Evolutionary conservation across 75 land plant genomes (phyloP), one percentile per base, ranked within the genome.

Genomic region (Isoetes taiwanensis): DNA sequence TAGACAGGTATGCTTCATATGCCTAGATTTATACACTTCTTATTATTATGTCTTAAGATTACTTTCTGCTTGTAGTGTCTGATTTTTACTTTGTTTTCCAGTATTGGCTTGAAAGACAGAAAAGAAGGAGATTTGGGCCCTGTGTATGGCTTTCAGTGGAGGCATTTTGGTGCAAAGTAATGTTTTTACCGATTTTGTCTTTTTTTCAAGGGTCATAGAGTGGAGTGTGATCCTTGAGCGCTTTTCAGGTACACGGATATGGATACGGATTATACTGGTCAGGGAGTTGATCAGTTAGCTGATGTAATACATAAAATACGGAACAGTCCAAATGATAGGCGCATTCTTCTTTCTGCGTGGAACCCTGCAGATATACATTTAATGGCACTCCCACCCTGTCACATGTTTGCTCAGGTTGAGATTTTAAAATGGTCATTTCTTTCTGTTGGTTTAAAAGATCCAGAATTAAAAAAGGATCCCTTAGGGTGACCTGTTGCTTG

Each of bases 241-340:
- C 9, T 37, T 55, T 14, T 6, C 74, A 93, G 98, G 56, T 93
- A 93, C 41, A 81, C 75, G 16, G 62, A 79, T 56, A 93, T 88
- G 98, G 83, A 93, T 76, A 80, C 83, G 56, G 98, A 93, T 59
- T 93, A 93, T 66, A 67, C 77, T 57, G 98, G 98, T 24, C 76
- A 93, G 76, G 98, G 98, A 20, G 80, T 84, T 76, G 98, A 93
- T 69, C 98, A 93, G 61, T 62, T 93, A 32, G 56, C 75, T 26
- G 98, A 93, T 69, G 86, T 84, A 20, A 84, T 93, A 64, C 53
- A 88, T 32, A 93, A 93, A 66, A 77, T 93, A 19, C 52, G 52
- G 19, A 46, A 6, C 6, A 46, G 25, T 5, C 50, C 50, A n/a
- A 23, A 46, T 16, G 50, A 46, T 16, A 19, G 50, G 8, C 50